Conservation (phyloP, 2,329 filamentous ascomycete genomes). For the Emmonsiellopsis sp. region DNA sequence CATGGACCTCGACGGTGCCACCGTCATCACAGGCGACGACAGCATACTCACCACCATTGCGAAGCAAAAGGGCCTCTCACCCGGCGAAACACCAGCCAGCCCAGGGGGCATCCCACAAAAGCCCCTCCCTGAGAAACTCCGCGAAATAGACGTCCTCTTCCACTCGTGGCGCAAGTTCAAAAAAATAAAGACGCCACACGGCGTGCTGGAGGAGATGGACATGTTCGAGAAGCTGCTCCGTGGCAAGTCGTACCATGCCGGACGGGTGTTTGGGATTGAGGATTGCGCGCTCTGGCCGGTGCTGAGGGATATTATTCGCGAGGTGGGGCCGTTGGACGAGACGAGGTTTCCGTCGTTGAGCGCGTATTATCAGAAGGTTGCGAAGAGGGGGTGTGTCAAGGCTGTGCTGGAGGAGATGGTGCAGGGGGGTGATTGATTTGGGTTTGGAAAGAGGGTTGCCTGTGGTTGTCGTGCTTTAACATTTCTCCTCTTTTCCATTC, state of each 20-base stretch:
- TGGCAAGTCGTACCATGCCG: slow-evolving; percentile 26
- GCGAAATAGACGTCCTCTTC: slow-evolving; percentile 22
- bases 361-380: slow-evolving; percentile 30
- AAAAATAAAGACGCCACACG: background rate
- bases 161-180: slow-evolving; percentile 20
- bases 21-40: slow-evolving; percentile 20
- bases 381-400: slow-evolving; percentile 28
- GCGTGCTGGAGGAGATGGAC: background rate
- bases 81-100: background rate
- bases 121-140: slow-evolving; percentile 12
- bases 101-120: background rate
- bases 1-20: slow-evolving; percentile 19
- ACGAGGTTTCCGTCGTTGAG: slow-evolving; percentile 22
- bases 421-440: background rate
- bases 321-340: slow-evolving; percentile 15
- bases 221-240: slow-evolving; percentile 13
- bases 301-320: slow-evolving; percentile 27
- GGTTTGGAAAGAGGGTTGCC: too few relatives aligned
- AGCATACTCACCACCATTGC: slow-evolving; percentile 25
- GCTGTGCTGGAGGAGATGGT: slow-evolving; percentile 20
- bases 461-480: too few relatives aligned
- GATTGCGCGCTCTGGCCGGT: slow-evolving; percentile 38
- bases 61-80: slow-evolving; percentile 6
- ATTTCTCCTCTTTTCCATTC: too few relatives aligned
- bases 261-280: slow-evolving; percentile 27